Evolutionary conservation across 805 yeast genomes (phyloP), one percentile per base, ranked within the genome.

Genomic region (Candida pseudoglaebosa): DNA sequence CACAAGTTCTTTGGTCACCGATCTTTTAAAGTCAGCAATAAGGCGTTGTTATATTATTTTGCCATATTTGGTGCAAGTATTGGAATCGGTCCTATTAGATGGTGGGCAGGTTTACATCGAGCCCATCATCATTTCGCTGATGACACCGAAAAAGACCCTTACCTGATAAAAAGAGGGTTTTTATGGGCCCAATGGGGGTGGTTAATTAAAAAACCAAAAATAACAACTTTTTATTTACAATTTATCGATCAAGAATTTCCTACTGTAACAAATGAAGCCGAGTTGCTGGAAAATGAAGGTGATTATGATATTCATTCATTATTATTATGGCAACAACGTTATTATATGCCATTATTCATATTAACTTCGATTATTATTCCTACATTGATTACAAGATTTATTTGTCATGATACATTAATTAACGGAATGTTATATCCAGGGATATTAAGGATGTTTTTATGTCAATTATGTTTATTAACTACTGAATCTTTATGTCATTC

Each of bases 111-210:
- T 12, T 71, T 85, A 33, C 98, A 90, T 66, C 70, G 95, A 43
- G 89, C 93, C 3, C 97, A 90, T 64, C 97, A 90, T 61, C 77
- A 91, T 42, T 85, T 75, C 59, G 82, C 93, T 31, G 73, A 67
- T 43, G 96, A 90, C 55, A 83, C 95, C 0, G 95, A 86, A 43
- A 73, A 75, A 51, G 98, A 90, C 59, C 97, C 98, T 1, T 88
- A 86, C 61, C 80, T 80, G 53, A 82, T 84, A 28, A 77, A 90
- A 54, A 73, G 84, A 42, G 96, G 97, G 0, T 73, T 88, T 50
- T 62, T 75, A 52, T 89, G 79, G 75, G 79, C 91, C 24, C 96
- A 89, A 62, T 69, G 88, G 63, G 97, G 96, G 3, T 90, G 96
- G 95, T 73, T 85, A 65, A 55, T 88, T 24, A 67, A 82, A 42